Percentiles rank a stretch among this genome's conserved stretches.
Evolutionary conservation across 495 filamentous ascomycete genomes (phyloP).

Genomic region (Podospora sp.): DNA sequence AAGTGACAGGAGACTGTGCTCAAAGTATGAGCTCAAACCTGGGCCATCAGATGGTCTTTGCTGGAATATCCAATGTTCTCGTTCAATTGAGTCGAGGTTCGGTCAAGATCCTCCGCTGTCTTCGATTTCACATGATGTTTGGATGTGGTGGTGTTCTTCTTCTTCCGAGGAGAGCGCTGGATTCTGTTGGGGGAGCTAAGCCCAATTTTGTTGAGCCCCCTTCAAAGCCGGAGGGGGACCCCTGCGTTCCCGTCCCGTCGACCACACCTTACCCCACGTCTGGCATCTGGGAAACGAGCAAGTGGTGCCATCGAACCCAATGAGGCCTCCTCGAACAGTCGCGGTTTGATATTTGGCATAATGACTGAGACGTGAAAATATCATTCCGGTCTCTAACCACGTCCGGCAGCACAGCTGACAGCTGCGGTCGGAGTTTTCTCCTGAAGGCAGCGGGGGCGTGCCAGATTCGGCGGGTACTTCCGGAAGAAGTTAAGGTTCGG

Average conservation of each 20-base stretch:
- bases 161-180: neutral
- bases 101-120: neutral
- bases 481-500: no score
- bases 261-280: conserved; percentile 10
- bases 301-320: neutral
- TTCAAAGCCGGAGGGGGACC: neutral
- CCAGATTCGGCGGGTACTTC: no score
- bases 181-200: conserved; percentile 24
- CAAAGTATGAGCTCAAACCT: neutral
- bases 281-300: neutral
- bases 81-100: neutral
- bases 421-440: no score
- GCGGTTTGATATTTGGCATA: no score
- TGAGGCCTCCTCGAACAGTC: neutral
- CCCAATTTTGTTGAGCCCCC: conserved; percentile 23
- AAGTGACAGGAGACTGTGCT: neutral
- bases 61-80: no score
- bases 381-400: no score
- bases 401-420: no score
- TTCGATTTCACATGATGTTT: neutral
- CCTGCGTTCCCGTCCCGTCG: neutral
- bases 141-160: neutral
- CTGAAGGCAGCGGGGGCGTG: no score
- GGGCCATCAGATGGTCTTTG: no score
- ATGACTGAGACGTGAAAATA: no score